phyloP scores from a whole-genome alignment of 352 stramenopile genomes.

The Peronospora farinosa region DNA sequence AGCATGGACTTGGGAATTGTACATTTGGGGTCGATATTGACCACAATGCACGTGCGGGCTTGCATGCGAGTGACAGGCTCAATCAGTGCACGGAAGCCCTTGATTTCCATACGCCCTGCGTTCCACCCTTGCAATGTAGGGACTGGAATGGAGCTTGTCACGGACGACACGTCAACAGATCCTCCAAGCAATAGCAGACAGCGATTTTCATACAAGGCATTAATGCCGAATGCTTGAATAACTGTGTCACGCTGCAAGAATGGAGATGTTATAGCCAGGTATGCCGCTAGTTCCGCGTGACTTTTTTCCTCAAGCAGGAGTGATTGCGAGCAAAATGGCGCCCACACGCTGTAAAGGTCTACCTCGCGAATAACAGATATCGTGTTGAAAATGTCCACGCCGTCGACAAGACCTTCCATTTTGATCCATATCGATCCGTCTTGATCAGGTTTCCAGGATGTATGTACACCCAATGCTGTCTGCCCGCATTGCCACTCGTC shows the following conservation, averaged over 20 bases:
- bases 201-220: conserved; percentile 70
- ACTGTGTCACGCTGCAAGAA: conserved; percentile 65
- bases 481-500: conserved; percentile 73
- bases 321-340: conserved; percentile 69
- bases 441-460: conserved; percentile 68
- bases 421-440: conserved; percentile 80
- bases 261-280: conserved; percentile 66
- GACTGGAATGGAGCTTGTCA: conserved; percentile 31
- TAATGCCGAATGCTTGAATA: conserved; percentile 68
- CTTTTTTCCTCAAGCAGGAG: conserved; percentile 46
- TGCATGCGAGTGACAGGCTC: conserved; percentile 66
- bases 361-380: conserved; percentile 78
- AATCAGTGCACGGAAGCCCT: conserved; percentile 66
- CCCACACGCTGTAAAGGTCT: conserved; percentile 68
- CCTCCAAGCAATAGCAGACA: conserved; percentile 62
- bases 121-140: conserved; percentile 65
- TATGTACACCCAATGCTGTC: conserved; percentile 69
- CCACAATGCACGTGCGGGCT: conserved; percentile 64
- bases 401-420: conserved; percentile 65
- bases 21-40: conserved; percentile 76
- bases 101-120: conserved; percentile 63
- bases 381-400: conserved; percentile 78
- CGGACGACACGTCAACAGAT: conserved; percentile 37
- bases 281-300: conserved; percentile 53
- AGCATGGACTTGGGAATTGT: conserved; percentile 59